Percentiles rank a stretch among this genome's conserved stretches.
Conservation (phyloP, 495 filamentous ascomycete species). For the Penicillium cinerascens region DNA sequence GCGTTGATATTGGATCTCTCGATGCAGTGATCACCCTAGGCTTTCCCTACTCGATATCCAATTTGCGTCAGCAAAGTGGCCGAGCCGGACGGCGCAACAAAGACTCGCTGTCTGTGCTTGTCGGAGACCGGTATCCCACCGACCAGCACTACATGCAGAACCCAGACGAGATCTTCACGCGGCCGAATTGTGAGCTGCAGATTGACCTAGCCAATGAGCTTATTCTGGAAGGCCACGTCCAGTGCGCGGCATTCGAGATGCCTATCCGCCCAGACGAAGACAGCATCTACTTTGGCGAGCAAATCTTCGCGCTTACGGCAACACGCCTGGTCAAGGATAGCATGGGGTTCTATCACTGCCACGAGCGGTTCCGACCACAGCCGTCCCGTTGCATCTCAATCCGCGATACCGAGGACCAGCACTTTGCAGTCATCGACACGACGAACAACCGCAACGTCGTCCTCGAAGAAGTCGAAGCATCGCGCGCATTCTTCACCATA, state of each 20-base stretch:
- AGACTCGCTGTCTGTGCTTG: constrained; percentile 85
- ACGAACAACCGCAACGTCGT: constrained; percentile 78
- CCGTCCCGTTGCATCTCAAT: constrained; percentile 84
- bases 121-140: constrained; percentile 86
- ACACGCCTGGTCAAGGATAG: constrained; percentile 72
- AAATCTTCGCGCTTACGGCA: constrained; percentile 66
- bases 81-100: constrained; percentile 90
- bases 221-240: constrained; percentile 87
- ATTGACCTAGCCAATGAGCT: constrained; percentile 90
- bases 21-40: constrained; percentile 95
- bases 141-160: constrained; percentile 98
- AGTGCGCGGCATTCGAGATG: constrained; percentile 95
- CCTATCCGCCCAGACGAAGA: constrained; percentile 79
- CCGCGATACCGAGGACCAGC: constrained; percentile 85
- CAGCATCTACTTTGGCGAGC: constrained; percentile 70
- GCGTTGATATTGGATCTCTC: constrained; percentile 91
- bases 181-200: constrained; percentile 82
- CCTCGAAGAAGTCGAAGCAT: constrained; percentile 93
- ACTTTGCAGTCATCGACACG: constrained; percentile 90
- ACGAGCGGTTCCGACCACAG: constrained; percentile 79
- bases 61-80: constrained; percentile 91
- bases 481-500: constrained; percentile 89
- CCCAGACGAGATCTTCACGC: constrained; percentile 90
- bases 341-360: constrained; percentile 83
- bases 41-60: constrained; percentile 93